Evolutionary conservation across 1,284 basidiomycete species (phyloP), one percentile per base, ranked within the genome.

Genomic region (Hemileia vastatrix): DNA sequence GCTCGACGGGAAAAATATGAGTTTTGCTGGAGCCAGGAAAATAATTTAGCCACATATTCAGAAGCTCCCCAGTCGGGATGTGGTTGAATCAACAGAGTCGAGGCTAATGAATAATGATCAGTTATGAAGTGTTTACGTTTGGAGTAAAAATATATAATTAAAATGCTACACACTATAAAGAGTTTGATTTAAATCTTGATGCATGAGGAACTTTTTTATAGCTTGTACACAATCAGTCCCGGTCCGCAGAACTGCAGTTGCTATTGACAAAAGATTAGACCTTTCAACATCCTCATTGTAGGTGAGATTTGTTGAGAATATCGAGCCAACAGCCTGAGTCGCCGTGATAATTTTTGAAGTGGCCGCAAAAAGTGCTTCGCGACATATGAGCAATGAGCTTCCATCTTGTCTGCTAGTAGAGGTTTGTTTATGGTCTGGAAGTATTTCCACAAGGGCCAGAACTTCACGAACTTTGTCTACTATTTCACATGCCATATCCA

Each of bases 401-500:
- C n/a, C n/a, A n/a, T n/a, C n/a, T 23, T 40, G 15, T n/a, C 33
- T 11, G 31, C 47, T 31, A 27, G 15, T 44, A 45, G 63, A 40
- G 6, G 61, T 23, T 51, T 45, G 33, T 24, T 43, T 23, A 9
- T 51, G 58, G 15, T 18, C n/a, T n/a, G 53, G 19, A 13, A 51
- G 49, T 21, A 65, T 36, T 73, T 96, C 93, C 52, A 95, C 90
- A 57, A 97, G 86, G n/a, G 86, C 86, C 58, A 96, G 81, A 54
- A 96, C 81, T 70, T 88, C 88, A 76, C 90, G 88, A 18, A 95
- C 91, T 77, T 87, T 85, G 73, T 94, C 90, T 56, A 97, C 89
- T 24, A 92, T 88, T 77, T 95, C 90, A 54, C 87, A 84, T 4
- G 93, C 90, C 65, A 95, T 83, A 69, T 96, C 91, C 75, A 96